These are phyloP conservation scores for Luffa acutangula DNA, from an alignment of 306 rosid genomes.

Conservation along the genomic window DNA sequence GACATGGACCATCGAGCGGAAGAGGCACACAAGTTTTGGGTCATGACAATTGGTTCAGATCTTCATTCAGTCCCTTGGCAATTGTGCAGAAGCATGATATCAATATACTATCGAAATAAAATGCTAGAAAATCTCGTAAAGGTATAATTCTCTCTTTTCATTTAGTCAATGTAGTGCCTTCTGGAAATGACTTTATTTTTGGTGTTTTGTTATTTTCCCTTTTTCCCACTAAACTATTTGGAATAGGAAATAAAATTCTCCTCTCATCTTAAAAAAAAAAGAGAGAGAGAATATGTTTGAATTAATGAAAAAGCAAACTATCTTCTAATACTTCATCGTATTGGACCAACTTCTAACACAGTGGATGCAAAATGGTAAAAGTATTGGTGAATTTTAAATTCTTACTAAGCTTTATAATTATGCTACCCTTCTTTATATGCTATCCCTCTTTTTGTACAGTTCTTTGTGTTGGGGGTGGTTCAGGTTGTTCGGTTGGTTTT, in stretches of 20 bases:
- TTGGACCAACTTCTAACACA: not conserved
- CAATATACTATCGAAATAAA: slow-evolving; percentile 68
- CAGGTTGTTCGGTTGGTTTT: too few species aligned
- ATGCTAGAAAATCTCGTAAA: slow-evolving; percentile 49
- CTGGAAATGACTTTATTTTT: not conserved
- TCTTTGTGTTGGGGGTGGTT: too few species aligned
- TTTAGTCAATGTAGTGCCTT: slow-evolving; percentile 2
- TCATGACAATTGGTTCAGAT: slow-evolving; percentile 60
- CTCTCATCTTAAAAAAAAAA: not conserved
- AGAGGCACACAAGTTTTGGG: slow-evolving; percentile 89
- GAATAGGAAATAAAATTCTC: not conserved
- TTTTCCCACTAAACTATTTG: not conserved
- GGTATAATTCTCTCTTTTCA: slow-evolving; percentile 30
- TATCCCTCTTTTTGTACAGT: too few species aligned
- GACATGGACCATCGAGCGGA: slow-evolving; percentile 85
- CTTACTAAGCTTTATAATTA: not conserved
- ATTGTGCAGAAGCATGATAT: slow-evolving; percentile 69
- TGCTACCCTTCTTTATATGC: not conserved
- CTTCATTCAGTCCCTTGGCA: slow-evolving; percentile 94
- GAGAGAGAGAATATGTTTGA: not conserved
- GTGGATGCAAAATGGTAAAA: too few species aligned
- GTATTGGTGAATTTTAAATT: too few species aligned
- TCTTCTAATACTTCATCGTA: not conserved
- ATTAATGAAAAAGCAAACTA: not conserved
- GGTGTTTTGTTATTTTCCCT: not conserved